These are phyloP conservation scores for Sclerotiophoma versabilis DNA, from an alignment of 2,329 filamentous ascomycete genomes.

Conservation along the genomic window DNA sequence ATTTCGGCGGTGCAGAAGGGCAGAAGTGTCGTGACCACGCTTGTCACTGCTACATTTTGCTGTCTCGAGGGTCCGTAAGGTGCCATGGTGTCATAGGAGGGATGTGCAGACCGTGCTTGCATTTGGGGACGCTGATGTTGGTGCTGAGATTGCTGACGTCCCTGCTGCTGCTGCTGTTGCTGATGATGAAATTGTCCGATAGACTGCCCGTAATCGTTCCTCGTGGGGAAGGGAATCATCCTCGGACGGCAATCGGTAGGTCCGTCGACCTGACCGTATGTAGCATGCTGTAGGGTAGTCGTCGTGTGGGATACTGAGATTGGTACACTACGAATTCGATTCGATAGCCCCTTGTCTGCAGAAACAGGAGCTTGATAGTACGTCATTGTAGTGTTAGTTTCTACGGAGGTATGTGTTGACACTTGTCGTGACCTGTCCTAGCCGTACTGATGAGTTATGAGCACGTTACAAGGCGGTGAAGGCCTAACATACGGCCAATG, in stretches of 20 bases:
- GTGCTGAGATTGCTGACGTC: not conserved
- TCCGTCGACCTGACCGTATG: constrained; percentile 16
- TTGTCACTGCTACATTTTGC: not conserved
- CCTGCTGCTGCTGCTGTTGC: not conserved
- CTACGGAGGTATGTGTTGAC: not conserved
- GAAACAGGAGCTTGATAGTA: not conserved
- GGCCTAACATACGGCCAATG: too few relatives aligned
- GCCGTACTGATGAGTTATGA: too few relatives aligned
- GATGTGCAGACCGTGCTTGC: not conserved
- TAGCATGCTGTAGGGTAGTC: not conserved
- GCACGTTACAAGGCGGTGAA: too few relatives aligned
- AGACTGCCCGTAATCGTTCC: not conserved
- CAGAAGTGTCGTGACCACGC: constrained; percentile 32
- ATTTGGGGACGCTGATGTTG: not conserved
- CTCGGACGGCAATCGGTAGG: constrained; percentile 7
- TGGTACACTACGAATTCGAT: not conserved
- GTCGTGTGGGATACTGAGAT: too few relatives aligned
- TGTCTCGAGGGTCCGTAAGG: not conserved
- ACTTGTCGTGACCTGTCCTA: not conserved
- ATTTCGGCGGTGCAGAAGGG: constrained; percentile 39
- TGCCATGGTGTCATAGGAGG: not conserved
- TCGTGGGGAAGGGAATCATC: not conserved
- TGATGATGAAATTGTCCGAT: not conserved
- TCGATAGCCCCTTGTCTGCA: not conserved
- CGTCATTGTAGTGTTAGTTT: too few relatives aligned